A percentile compares a stretch with the other conserved stretches of the same genome.
These are phyloP conservation scores for Russula compacta DNA, from an alignment of 768 basidiomycete genomes.

Conservation along the genomic window DNA sequence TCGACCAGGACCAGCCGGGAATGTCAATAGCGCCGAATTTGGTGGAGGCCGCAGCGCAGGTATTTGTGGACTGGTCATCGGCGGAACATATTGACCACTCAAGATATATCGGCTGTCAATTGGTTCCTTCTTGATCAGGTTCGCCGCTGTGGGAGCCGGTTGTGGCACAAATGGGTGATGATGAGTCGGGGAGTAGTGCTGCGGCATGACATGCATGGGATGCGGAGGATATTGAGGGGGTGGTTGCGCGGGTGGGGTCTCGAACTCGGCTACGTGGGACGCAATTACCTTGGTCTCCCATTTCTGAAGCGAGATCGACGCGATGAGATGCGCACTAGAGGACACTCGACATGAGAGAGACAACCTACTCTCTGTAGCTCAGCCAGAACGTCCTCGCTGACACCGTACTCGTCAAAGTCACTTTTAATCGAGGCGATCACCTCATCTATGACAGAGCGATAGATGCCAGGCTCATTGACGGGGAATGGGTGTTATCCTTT, in stretches of 20 bases:
- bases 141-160: constrained; percentile 32
- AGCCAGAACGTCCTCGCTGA: constrained; percentile 78
- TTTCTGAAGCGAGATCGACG: constrained; percentile 45
- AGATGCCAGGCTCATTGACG: constrained; percentile 72
- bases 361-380: constrained; percentile 79
- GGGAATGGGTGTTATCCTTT: constrained; percentile 41
- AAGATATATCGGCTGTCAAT: constrained; percentile 62
- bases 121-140: constrained; percentile 66
- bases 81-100: constrained; percentile 43
- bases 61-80: constrained; percentile 57
- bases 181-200: constrained; percentile 27
- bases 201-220: constrained; percentile 40
- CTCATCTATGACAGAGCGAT: constrained; percentile 94
- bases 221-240: constrained; percentile 48
- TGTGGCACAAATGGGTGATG: constrained; percentile 32
- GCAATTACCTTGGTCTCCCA: constrained; percentile 93
- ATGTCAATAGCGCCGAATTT: constrained; percentile 9
- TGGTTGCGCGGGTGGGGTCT: constrained; percentile 38
- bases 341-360: constrained; percentile 13
- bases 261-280: constrained; percentile 94
- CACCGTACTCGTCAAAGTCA: constrained; percentile 96
- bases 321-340: constrained; percentile 17
- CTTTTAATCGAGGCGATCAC: constrained; percentile 79
- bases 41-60: constrained; percentile 28
- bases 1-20: constrained; percentile 24